Evolutionary conservation across 1,284 basidiomycete species (phyloP).

Genomic region (Melanopsichium pennsylvanicum): DNA sequence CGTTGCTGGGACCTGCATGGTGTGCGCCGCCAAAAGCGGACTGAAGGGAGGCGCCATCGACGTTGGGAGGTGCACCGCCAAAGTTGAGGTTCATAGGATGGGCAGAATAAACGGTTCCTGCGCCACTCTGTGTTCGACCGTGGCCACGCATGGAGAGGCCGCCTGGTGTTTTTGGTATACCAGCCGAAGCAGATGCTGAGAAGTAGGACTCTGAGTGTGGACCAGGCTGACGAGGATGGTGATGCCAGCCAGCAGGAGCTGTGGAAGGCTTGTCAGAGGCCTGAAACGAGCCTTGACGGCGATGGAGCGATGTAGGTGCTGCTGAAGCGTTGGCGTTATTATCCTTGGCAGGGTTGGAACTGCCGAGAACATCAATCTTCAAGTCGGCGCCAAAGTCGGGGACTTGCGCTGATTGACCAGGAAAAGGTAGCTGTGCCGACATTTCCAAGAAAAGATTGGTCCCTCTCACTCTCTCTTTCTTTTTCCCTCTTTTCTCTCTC

Average conservation of each 20-base stretch:
- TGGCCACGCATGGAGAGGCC: slow-evolving; percentile 38
- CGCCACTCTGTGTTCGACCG: slow-evolving; percentile 28
- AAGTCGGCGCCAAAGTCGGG: slow-evolving; percentile 21
- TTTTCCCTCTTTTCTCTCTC: background rate
- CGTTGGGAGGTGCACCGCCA: slow-evolving; percentile 17
- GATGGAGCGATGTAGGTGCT: slow-evolving; percentile 6
- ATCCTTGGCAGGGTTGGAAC: slow-evolving; percentile 8
- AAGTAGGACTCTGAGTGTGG: slow-evolving; percentile 52
- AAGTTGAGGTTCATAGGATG: slow-evolving; percentile 34
- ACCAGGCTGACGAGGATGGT: slow-evolving; percentile 50
- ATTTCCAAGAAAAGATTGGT: too few species aligned
- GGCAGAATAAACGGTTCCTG: slow-evolving; percentile 7
- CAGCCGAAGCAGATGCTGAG: slow-evolving; percentile 15
- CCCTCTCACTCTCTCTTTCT: background rate
- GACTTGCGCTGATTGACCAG: slow-evolving; percentile 12
- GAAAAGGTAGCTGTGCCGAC: slow-evolving; percentile 39
- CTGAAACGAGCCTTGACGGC: slow-evolving; percentile 28
- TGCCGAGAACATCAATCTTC: slow-evolving; percentile 41
- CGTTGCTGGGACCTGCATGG: slow-evolving; percentile 14
- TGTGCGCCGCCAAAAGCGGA: slow-evolving; percentile 20
- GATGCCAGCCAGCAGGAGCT: slow-evolving; percentile 31
- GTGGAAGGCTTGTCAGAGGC: slow-evolving; percentile 18
- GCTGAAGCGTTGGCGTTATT: slow-evolving; percentile 3
- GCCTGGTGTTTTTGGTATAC: slow-evolving; percentile 31
- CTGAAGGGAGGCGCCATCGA: slow-evolving; percentile 23